Evolutionary conservation across 768 basidiomycete genomes (phyloP).

Genomic region (Mycena crocata): DNA sequence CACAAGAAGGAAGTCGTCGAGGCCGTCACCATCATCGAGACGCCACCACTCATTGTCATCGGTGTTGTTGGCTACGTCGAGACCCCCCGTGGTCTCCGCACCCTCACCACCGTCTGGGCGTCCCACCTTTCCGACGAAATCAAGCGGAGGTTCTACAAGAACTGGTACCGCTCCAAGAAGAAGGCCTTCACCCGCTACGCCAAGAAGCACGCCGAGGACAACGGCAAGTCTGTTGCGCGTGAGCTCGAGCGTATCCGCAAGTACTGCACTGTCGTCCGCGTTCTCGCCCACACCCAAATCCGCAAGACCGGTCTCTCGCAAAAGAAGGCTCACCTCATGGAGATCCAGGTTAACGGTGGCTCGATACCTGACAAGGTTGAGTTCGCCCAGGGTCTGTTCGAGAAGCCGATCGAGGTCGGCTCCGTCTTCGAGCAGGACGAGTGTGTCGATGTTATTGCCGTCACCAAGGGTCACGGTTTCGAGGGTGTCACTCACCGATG

Average conservation of each 20-base stretch:
- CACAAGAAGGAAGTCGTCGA: conserved; percentile 99
- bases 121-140: conserved; percentile 97
- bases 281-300: conserved; percentile 99
- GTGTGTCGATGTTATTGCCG: conserved; percentile 95
- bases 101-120: conserved; percentile 98
- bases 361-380: conserved; percentile 97
- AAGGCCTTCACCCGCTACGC: conserved; percentile 99
- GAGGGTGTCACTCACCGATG: conserved; percentile 99
- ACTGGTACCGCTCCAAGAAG: conserved; percentile 99
- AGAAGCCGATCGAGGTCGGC: conserved; percentile 91
- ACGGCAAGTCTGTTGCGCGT: conserved; percentile 90
- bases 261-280: conserved; percentile 99
- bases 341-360: conserved; percentile 99
- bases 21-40: conserved; percentile 95
- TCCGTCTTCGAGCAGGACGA: conserved; percentile 97
- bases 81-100: conserved; percentile 98
- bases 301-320: conserved; percentile 97
- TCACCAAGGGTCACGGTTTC: conserved; percentile 99
- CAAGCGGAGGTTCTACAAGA: conserved; percentile 99
- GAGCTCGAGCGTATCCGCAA: conserved; percentile 99
- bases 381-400: conserved; percentile 92
- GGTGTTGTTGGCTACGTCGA: conserved; percentile 99
- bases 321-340: conserved; percentile 99
- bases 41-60: conserved; percentile 95
- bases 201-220: conserved; percentile 97